A percentile compares a stretch with the other conserved stretches of the same genome.
Evolutionary conservation across 2,329 filamentous ascomycete species (phyloP).

Genomic region (Blumeriella jaapii): DNA sequence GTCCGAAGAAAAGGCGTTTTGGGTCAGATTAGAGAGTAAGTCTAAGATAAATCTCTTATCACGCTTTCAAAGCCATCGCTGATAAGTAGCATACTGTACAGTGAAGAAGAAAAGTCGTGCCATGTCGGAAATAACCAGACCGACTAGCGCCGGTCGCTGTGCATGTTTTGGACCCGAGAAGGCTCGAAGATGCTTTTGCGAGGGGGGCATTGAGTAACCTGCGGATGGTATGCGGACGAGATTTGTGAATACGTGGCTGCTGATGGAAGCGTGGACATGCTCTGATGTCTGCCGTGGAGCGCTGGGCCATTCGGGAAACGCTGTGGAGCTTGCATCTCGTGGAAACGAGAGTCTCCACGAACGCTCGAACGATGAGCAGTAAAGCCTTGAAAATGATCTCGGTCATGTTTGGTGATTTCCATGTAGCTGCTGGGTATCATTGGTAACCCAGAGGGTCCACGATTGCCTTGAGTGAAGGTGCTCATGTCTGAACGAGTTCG

Average conservation of each 20-base stretch:
- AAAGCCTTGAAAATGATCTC: conserved; percentile 3
- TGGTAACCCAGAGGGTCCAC: conserved; percentile 6
- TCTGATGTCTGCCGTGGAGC: conserved; percentile 5
- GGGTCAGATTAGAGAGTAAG: too few relatives aligned
- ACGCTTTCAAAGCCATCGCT: conserved; percentile 1
- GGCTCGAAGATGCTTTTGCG: conserved; percentile 1
- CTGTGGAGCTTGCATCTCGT: conserved; percentile 4
- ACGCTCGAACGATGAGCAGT: not conserved
- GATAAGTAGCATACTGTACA: conserved; percentile 6
- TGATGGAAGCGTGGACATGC: conserved; percentile 3
- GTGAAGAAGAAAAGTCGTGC: conserved; percentile 3
- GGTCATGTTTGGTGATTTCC: conserved; percentile 1
- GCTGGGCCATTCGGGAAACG: conserved; percentile 1
- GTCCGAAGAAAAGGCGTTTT: not conserved
- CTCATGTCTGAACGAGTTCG: conserved; percentile 25
- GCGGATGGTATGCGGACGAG: conserved; percentile 2
- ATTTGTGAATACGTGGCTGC: conserved; percentile 1
- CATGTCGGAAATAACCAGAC: too few relatives aligned
- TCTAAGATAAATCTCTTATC: too few relatives aligned
- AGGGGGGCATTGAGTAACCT: conserved; percentile 3
- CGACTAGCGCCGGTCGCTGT: conserved; percentile 1
- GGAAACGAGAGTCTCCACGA: not conserved
- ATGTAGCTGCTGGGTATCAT: conserved; percentile 1
- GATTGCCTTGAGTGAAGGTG: conserved; percentile 8
- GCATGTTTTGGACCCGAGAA: conserved; percentile 1